Base-by-base conservation (phyloP, 2,329 filamentous ascomycete genomes). In the Microdochium paspali region DNA sequence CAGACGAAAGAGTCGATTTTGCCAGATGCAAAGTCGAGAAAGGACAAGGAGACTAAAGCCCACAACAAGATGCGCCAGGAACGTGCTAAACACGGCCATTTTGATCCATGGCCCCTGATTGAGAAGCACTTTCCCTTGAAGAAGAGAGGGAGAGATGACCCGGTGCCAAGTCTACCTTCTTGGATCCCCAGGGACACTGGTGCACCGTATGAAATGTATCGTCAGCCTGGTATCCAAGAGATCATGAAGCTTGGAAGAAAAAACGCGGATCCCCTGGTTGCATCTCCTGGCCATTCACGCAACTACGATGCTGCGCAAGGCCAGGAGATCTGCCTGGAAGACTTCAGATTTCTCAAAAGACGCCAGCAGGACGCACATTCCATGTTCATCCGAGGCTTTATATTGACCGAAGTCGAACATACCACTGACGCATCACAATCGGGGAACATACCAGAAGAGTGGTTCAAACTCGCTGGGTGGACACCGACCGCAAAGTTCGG, bases 191-290 rank as follows among this genome's bases (percentile, higher is more conserved):
- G 49, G 2, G 31, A 58, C 0, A 53, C 51, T 2, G 45, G 44
- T 2, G 59, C 61, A 3, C 50, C 61, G 2, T 62, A 57, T 46
- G 55, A 25, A 10, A 55, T 63, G 24, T 52, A 46, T 32, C 47
- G 46, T 4, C 51, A 55, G 25, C 49, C 57, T 2, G 59, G 57
- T 5, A 52, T 56, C 18, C 31, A 35, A 12, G 18, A 35, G 13
- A 53, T 49, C n/a, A 35, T 45, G 15, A 62, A 55, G 43, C 59
- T 58, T 49, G 56, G 58, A 7, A 52, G 64, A 10, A 57, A 52
- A 28, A 64, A 67, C 48, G 64, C 65, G 4, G 65, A 68, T 26
- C 54, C 63, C 0, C 49, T 68, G 0, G 64, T 67, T 1, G 65
- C 64, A 0, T 13, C 52, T 2, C 62, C 62, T 1, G 48, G 47